These are phyloP conservation scores for Pseudocercospora fijiensis DNA, from an alignment of 2,329 filamentous ascomycete species.

Conservation along the genomic window DNA sequence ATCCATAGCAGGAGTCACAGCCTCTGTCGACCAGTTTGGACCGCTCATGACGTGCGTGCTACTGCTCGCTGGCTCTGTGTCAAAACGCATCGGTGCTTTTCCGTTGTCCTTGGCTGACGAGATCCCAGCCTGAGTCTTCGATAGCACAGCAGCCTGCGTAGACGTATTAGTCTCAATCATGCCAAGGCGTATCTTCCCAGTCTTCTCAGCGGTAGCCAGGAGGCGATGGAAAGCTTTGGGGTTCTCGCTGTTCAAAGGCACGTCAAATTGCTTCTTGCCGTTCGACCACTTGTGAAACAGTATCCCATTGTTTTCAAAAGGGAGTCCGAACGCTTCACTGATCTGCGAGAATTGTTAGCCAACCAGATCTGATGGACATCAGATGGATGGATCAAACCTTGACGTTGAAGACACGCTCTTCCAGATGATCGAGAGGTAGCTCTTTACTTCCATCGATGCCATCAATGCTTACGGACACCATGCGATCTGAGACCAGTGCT, in stretches of 20 bases:
- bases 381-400: neutral
- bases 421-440: neutral
- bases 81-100: neutral
- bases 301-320: neutral
- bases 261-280: neutral
- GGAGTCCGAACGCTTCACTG: neutral
- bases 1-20: neutral
- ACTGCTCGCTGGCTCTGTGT: neutral
- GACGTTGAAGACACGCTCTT: neutral
- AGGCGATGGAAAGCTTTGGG: neutral
- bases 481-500: neutral
- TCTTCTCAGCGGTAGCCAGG: neutral
- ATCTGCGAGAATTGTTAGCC: neutral
- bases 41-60: neutral
- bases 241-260: neutral
- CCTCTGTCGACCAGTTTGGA: neutral
- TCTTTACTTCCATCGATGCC: neutral
- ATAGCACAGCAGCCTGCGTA: neutral
- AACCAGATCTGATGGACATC: neutral
- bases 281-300: neutral
- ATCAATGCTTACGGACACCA: neutral
- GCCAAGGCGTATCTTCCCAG: neutral
- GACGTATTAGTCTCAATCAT: neutral
- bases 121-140: too few relatives aligned
- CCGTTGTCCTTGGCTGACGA: neutral